These are phyloP conservation scores for Camellia oleifera DNA, from an alignment of 179 eudicot species.

Conservation along the genomic window DNA sequence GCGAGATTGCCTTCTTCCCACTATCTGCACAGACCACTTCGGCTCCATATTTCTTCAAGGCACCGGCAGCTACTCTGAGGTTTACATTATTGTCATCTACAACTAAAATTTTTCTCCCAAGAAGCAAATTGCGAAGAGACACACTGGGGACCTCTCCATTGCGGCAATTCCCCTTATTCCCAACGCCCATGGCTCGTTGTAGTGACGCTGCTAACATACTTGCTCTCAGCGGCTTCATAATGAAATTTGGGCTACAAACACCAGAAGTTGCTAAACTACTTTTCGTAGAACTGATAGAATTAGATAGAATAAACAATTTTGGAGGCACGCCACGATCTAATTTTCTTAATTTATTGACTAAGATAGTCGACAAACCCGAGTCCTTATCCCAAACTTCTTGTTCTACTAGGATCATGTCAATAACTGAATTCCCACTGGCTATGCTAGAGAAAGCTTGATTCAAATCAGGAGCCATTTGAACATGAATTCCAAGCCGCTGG, in stretches of 20 bases:
- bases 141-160: conserved; percentile 37
- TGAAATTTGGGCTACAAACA: conserved; percentile 39
- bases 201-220: conserved; percentile 78
- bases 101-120: conserved; percentile 67
- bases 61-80: conserved; percentile 77
- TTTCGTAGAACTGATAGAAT: conserved; percentile 34
- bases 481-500: conserved; percentile 66
- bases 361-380: conserved; percentile 27
- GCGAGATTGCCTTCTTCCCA: conserved; percentile 59
- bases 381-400: conserved; percentile 71
- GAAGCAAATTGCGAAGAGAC: conserved; percentile 55
- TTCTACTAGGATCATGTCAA: conserved; percentile 60
- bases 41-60: conserved; percentile 83
- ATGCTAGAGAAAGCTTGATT: conserved; percentile 37
- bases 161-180: conserved; percentile 43
- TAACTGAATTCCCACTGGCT: conserved; percentile 27
- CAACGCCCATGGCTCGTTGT: conserved; percentile 75
- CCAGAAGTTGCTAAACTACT: conserved; percentile 25
- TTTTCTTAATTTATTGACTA: conserved; percentile 29
- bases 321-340: conserved; percentile 34
- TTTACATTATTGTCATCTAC: conserved; percentile 82
- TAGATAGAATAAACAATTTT: conserved; percentile 59
- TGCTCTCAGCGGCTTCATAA: conserved; percentile 74
- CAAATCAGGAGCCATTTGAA: conserved; percentile 52
- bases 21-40: conserved; percentile 74